A percentile compares a stretch with the other conserved stretches of the same genome.
Evolutionary conservation across 495 filamentous ascomycete genomes (phyloP).

Genomic region (Amniculicola lignicola): DNA sequence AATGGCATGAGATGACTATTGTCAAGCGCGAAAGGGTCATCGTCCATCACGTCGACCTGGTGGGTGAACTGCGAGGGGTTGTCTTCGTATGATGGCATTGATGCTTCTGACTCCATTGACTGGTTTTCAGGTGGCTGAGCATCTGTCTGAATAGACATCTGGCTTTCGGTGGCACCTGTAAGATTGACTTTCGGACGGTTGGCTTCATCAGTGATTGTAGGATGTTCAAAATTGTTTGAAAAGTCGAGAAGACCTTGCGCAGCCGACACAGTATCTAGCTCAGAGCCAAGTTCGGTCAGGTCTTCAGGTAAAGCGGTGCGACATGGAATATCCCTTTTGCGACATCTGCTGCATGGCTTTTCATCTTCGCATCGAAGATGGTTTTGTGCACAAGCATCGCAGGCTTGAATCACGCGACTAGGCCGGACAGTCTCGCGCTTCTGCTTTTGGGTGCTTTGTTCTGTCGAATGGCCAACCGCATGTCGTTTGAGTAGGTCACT

Average conservation of each 20-base stretch:
- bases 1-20: constrained; percentile 3
- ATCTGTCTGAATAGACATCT: no score
- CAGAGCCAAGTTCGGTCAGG: background rate
- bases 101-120: no score
- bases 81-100: no score
- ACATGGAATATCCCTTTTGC: constrained; percentile 35
- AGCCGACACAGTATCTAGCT: background rate
- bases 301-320: constrained; percentile 7
- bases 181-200: no score
- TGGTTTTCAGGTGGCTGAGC: no score
- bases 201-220: no score
- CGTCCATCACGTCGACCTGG: no score
- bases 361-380: constrained; percentile 40
- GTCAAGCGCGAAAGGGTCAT: no score
- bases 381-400: constrained; percentile 37
- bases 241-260: constrained; percentile 4
- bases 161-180: no score
- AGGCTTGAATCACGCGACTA: constrained; percentile 36
- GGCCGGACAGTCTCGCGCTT: constrained; percentile 14
- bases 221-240: background rate
- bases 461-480: constrained; percentile 28
- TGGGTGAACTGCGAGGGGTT: no score
- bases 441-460: constrained; percentile 7
- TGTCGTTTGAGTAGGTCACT: constrained; percentile 39
- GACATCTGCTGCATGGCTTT: constrained; percentile 39